These are phyloP conservation scores for Ophiognomonia clavigignenti-juglandacearum DNA, from an alignment of 2,329 filamentous ascomycete species.

Conservation along the genomic window DNA sequence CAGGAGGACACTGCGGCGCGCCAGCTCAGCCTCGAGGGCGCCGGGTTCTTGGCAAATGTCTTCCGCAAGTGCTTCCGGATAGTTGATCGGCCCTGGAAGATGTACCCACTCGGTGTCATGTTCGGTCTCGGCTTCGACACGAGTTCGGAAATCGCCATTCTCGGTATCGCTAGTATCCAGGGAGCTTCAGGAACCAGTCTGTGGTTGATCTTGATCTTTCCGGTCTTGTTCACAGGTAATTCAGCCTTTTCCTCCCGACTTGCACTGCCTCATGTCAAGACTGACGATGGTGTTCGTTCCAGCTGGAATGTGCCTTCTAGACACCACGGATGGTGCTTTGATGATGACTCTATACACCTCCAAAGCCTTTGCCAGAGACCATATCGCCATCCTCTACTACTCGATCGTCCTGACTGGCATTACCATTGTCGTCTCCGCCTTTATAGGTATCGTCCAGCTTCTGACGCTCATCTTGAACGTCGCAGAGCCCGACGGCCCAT, in stretches of 20 bases:
- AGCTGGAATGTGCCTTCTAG: constrained; percentile 92
- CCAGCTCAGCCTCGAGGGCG: constrained; percentile 68
- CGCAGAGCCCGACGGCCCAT: constrained; percentile 66
- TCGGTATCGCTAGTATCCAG: constrained; percentile 86
- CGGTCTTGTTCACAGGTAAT: constrained; percentile 77
- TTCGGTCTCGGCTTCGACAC: constrained; percentile 96
- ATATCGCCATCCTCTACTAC: constrained; percentile 90
- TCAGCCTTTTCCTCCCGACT: constrained; percentile 2
- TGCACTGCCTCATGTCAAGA: neutral
- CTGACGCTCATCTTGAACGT: constrained; percentile 75
- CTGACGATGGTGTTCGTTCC: neutral
- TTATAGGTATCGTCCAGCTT: constrained; percentile 83
- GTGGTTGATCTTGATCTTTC: constrained; percentile 93
- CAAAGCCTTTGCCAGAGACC: constrained; percentile 70
- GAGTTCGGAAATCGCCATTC: constrained; percentile 84
- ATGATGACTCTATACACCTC: constrained; percentile 94
- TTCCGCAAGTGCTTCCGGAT: constrained; percentile 74
- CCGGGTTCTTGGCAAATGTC: constrained; percentile 66
- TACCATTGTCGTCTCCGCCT: constrained; percentile 76
- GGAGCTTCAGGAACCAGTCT: constrained; percentile 81
- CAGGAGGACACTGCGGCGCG: constrained; percentile 32
- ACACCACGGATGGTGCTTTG: constrained; percentile 86
- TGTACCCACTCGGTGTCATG: constrained; percentile 84
- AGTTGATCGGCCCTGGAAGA: constrained; percentile 80
- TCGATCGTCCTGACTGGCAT: constrained; percentile 81